A percentile compares a stretch with the other conserved stretches of the same genome.
Conservation (phyloP, 73 alveolate genomes). For the Stentor roeselii region DNA sequence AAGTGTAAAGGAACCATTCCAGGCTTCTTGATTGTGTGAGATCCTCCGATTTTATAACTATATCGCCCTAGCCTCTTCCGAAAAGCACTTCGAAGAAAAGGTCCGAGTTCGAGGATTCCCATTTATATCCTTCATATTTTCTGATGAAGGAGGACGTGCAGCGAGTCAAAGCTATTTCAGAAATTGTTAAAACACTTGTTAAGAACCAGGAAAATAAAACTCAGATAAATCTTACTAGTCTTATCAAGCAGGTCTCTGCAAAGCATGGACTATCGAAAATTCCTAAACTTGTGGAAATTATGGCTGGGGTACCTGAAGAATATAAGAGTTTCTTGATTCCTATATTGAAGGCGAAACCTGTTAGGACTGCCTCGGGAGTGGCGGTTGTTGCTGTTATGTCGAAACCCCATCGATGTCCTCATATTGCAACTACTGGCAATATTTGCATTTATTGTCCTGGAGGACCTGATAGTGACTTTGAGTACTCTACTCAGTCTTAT, state of each 20-base stretch:
- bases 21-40: not conserved
- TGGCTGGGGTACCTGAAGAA: conserved; percentile 92
- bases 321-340: conserved; percentile 92
- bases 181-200: not conserved
- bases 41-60: conserved; percentile 17
- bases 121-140: not conserved
- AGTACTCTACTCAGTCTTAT: conserved; percentile 93
- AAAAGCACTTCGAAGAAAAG: not conserved
- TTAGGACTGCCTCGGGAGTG: conserved; percentile 97
- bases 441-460: conserved; percentile 99
- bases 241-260: conserved; percentile 43
- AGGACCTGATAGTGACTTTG: conserved; percentile 99
- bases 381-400: conserved; percentile 99
- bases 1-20: conserved; percentile 11
- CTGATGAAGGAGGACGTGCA: conserved; percentile 14
- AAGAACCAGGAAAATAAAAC: conserved; percentile 3
- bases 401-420: conserved; percentile 99
- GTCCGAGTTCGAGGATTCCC: not conserved
- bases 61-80: not conserved
- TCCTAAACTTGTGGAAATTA: conserved; percentile 95
- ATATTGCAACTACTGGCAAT: conserved; percentile 95
- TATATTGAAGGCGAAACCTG: conserved; percentile 91
- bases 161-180: conserved; percentile 17
- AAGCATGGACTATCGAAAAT: conserved; percentile 81
- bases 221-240: not conserved